These are phyloP conservation scores for Fusarium nygamai DNA, from an alignment of 2,329 filamentous ascomycete genomes.

Conservation along the genomic window DNA sequence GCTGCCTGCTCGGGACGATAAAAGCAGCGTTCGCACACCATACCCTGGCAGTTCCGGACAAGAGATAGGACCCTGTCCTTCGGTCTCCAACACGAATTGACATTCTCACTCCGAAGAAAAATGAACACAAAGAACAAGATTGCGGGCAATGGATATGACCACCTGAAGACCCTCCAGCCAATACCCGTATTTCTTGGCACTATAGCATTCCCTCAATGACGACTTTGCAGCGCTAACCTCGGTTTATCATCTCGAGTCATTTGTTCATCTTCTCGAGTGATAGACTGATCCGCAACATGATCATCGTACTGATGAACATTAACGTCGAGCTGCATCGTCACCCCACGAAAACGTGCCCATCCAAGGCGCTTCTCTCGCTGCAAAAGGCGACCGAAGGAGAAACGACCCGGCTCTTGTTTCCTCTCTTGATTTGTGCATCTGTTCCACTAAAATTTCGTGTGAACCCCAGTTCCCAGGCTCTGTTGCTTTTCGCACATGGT, in stretches of 20 bases:
- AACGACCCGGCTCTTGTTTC: neutral
- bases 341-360: neutral
- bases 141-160: constrained; percentile 7
- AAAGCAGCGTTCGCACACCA: neutral
- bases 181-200: constrained; percentile 28
- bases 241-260: constrained; percentile 14
- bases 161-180: neutral
- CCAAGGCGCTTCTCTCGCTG: neutral
- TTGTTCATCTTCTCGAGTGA: neutral
- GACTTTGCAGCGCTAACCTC: constrained; percentile 22
- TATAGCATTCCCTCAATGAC: constrained; percentile 19
- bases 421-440: constrained; percentile 10
- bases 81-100: neutral
- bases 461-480: neutral
- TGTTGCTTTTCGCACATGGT: constrained; percentile 26
- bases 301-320: constrained; percentile 11
- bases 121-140: constrained; percentile 8
- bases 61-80: neutral
- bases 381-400: neutral
- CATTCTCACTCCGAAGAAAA: constrained; percentile 10
- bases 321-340: constrained; percentile 19
- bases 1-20: neutral
- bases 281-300: constrained; percentile 15
- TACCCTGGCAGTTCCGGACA: constrained; percentile 10
- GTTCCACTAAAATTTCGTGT: constrained; percentile 1